These are phyloP conservation scores for Aspergillus fischeri DNA, from an alignment of 2,329 filamentous ascomycete species.

Conservation along the genomic window DNA sequence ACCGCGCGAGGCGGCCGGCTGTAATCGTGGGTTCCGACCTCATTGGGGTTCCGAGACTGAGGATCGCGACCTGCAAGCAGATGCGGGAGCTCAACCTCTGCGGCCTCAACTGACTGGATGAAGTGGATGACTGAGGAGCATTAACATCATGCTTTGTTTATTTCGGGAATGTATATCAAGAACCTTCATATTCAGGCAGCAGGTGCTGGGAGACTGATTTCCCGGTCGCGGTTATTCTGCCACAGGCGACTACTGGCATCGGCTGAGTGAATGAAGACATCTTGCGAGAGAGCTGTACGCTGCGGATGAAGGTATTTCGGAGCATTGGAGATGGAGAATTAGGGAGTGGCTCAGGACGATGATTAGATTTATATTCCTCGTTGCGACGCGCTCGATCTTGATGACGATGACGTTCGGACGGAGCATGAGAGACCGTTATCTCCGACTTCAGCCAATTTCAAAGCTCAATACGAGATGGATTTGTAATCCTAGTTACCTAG, in stretches of 20 bases:
- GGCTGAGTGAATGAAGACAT: constrained; percentile 8
- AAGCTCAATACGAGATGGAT: neutral
- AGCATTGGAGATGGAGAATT: constrained; percentile 2
- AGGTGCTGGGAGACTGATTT: neutral
- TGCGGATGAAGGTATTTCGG: neutral
- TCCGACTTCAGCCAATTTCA: neutral
- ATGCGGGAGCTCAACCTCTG: constrained; percentile 18
- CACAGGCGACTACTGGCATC: constrained; percentile 4
- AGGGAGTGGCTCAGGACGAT: neutral
- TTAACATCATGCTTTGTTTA: neutral
- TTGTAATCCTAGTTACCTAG: neutral
- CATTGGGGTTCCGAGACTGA: constrained; percentile 12
- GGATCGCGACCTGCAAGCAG: constrained; percentile 22
- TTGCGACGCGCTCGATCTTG: neutral
- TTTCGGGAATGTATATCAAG: neutral
- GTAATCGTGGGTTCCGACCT: constrained; percentile 26
- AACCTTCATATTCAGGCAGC: constrained; percentile 6
- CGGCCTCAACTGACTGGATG: constrained; percentile 13
- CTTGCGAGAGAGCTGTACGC: constrained; percentile 4
- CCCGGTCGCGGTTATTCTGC: constrained; percentile 2
- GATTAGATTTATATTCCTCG: neutral
- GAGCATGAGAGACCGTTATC: no score
- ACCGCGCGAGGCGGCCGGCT: constrained; percentile 19
- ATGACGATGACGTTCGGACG: neutral
- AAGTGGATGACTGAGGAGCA: constrained; percentile 21